These are phyloP conservation scores for Fusarium sp. DNA, from an alignment of 2,329 filamentous ascomycete species.

Conservation along the genomic window DNA sequence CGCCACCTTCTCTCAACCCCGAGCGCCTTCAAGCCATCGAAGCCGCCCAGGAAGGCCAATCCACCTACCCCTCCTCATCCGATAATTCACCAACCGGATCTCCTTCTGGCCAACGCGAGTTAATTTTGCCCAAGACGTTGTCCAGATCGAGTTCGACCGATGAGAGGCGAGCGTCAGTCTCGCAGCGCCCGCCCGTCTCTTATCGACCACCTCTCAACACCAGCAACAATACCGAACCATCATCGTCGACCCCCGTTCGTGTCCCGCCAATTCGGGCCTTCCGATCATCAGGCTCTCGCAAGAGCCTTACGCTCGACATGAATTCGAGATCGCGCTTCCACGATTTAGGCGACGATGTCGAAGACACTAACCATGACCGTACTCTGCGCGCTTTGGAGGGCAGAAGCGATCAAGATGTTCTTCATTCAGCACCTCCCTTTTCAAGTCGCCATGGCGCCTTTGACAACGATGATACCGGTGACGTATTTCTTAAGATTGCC, in stretches of 20 bases:
- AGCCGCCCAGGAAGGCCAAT: conserved; percentile 43
- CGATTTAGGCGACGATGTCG: conserved; percentile 60
- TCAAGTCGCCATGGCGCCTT: conserved; percentile 54
- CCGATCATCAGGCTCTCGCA: conserved; percentile 70
- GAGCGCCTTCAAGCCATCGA: conserved; percentile 54
- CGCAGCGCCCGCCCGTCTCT: conserved; percentile 64
- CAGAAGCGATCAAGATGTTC: conserved; percentile 45
- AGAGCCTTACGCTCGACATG: conserved; percentile 69
- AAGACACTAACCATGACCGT: conserved; percentile 64
- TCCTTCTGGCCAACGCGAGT: conserved; percentile 62
- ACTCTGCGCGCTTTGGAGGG: conserved; percentile 68
- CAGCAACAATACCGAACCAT: conserved; percentile 50
- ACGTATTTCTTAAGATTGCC: conserved; percentile 72
- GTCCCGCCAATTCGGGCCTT: conserved; percentile 71
- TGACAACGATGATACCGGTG: conserved; percentile 68
- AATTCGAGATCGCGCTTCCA: conserved; percentile 61
- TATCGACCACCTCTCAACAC: conserved; percentile 60
- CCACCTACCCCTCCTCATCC: conserved; percentile 37
- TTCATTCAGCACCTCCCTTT: conserved; percentile 59
- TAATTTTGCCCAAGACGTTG: conserved; percentile 62
- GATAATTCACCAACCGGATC: conserved; percentile 44
- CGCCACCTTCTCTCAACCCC: conserved; percentile 52
- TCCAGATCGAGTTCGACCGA: conserved; percentile 59
- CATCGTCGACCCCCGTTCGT: conserved; percentile 55
- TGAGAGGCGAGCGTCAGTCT: conserved; percentile 62